Base-by-base conservation (phyloP, 176 grass and related monocot genomes). In the Thalia dealbata region DNA sequence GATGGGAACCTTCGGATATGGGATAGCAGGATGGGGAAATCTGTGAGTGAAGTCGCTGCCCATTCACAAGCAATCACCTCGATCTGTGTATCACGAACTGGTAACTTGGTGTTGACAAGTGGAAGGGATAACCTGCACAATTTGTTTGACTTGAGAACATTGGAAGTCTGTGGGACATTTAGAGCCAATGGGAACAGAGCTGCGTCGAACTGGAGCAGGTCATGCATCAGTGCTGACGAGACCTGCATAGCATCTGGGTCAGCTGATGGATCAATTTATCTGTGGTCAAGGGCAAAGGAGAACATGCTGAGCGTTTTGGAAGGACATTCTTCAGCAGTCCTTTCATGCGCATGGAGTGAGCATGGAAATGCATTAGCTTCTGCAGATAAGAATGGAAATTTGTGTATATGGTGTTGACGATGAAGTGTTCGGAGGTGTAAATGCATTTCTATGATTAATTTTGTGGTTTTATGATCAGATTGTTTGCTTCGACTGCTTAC, bases 191-290 rank as follows among this genome's bases (percentile, higher is more conserved):
- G 87, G 60, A 91, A 85, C 71, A 85, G 64, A 70, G 67, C 81
- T 55, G 74, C 88, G 26, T 81, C 84, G 26, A 86, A 83, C 72
- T 93, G 87, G 79, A 81, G 90, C 70, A 84, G 84, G 52, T 77
- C 90, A 26, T 99, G 87, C 76, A 93, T 99, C 18, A 93, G 95
- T 66, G 78, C 87, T 62, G 95, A 99, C 70, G 95, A 90, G 52
- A 93, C 86, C 32, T 91, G 52, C 29, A 78, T 99, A 45, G 85
- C 79, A 9, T 78, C 90, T 79, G 95, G 95, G 29, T 81, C 90
- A 19, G 83, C 85, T 64, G 90, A 93, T 81, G 95, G 95, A 50
- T 88, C 78, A 55, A 79, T 99, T 61, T 87, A 93, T 75, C 71
- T 99, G 63, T 99, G 90, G 90, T 88, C 95, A 9, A 93, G 77